These are phyloP conservation scores for Podaxis sp. DNA, from an alignment of 768 basidiomycete species.

Conservation along the genomic window DNA sequence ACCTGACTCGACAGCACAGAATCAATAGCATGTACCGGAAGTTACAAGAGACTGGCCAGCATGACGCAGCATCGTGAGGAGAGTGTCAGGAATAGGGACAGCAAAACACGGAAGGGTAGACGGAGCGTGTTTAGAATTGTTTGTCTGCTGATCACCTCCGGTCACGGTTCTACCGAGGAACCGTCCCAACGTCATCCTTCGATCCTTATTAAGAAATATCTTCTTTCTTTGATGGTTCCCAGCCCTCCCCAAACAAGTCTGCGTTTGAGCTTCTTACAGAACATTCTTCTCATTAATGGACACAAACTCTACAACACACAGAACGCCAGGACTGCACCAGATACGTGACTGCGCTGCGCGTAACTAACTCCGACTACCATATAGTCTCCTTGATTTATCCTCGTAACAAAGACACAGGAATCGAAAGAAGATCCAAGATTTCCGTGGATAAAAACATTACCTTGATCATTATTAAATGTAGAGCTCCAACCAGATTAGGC, in stretches of 20 bases:
- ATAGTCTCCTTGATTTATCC: neutral
- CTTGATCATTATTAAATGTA: conserved; percentile 14
- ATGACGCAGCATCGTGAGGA: conserved; percentile 55
- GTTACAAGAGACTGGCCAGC: conserved; percentile 56
- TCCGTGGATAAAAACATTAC: conserved; percentile 16
- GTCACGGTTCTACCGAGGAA: neutral
- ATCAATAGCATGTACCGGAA: conserved; percentile 40
- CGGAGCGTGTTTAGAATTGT: conserved; percentile 9
- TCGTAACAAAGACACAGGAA: neutral
- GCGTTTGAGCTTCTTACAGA: neutral
- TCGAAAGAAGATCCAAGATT: neutral
- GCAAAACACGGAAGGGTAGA: neutral
- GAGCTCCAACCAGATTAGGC: conserved; percentile 19
- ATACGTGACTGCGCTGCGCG: neutral
- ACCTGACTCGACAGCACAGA: neutral
- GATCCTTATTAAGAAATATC: neutral
- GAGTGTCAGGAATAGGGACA: conserved; percentile 8
- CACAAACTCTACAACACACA: neutral
- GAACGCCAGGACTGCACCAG: neutral
- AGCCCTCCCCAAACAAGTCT: neutral
- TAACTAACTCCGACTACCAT: neutral
- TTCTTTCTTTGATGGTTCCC: neutral
- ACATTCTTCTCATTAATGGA: neutral
- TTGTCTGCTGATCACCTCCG: conserved; percentile 1
- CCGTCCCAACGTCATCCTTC: neutral